Evolutionary conservation across 805 yeast species (phyloP).

Genomic region (Candida lessepsii): DNA sequence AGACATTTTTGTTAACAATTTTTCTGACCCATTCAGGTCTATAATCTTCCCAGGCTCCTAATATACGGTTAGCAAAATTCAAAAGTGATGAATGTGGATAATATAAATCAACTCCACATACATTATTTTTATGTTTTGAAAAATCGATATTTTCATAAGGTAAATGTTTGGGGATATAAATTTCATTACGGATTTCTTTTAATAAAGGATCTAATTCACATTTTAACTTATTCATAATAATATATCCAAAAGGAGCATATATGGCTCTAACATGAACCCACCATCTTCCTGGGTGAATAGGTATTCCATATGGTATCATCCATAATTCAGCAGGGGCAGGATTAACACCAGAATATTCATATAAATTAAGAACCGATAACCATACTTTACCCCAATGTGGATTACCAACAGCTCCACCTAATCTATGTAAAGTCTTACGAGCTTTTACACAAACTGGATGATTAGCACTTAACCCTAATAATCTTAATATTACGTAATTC

Average conservation of each 20-base stretch:
- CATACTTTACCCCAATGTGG: conserved; percentile 99
- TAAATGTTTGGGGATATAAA: conserved; percentile 50
- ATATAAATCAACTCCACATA: conserved; percentile 89
- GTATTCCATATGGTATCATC: conserved; percentile 76
- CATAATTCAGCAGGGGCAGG: conserved; percentile 98
- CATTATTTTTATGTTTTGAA: conserved; percentile 68
- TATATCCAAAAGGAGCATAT: conserved; percentile 81
- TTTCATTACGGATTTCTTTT: conserved; percentile 66
- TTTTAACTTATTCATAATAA: conserved; percentile 54
- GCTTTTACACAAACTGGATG: conserved; percentile 83
- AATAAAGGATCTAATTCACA: conserved; percentile 67
- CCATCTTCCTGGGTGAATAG: conserved; percentile 95
- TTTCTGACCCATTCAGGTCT: conserved; percentile 74
- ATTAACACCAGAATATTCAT: conserved; percentile 94
- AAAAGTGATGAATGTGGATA: conserved; percentile 82
- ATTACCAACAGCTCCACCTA: conserved; percentile 86
- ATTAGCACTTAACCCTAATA: conserved; percentile 69
- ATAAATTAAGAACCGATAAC: conserved; percentile 75
- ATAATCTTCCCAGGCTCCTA: conserved; percentile 66
- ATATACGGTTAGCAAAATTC: conserved; percentile 55
- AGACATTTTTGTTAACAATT: conserved; percentile 50
- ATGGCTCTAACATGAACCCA: conserved; percentile 98
- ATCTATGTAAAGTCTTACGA: conserved; percentile 57
- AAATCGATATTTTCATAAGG: conserved; percentile 72
- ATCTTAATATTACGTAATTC: conserved; percentile 77